Conservation (phyloP, 306 rosid genomes). For the Fragaria ananassa region DNA sequence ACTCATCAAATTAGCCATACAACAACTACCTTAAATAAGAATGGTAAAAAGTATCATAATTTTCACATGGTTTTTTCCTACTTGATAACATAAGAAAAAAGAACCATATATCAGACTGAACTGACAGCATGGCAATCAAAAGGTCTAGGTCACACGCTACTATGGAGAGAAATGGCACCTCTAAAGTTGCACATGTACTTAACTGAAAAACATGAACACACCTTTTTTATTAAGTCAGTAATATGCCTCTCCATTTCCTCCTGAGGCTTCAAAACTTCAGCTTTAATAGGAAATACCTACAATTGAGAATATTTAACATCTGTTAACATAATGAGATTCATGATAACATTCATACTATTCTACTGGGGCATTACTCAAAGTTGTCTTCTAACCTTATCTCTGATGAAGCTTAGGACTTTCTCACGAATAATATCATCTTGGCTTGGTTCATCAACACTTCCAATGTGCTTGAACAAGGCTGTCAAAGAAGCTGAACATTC, state of each 20-base stretch:
- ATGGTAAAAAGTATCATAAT: background rate
- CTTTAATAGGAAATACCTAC: constrained; percentile 86
- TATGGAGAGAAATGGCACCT: background rate
- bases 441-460: constrained; percentile 72
- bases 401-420: constrained; percentile 78
- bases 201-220: constrained; percentile 27
- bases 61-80: background rate
- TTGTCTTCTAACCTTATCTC: constrained; percentile 67
- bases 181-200: constrained; percentile 12
- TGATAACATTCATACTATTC: constrained; percentile 3
- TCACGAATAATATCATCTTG: constrained; percentile 76
- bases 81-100: background rate
- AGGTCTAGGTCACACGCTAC: background rate
- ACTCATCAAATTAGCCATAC: constrained; percentile 32
- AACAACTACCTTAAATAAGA: constrained; percentile 16
- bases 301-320: constrained; percentile 25
- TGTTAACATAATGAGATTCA: constrained; percentile 9
- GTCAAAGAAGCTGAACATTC: constrained; percentile 82
- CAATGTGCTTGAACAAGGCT: constrained; percentile 88
- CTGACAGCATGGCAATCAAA: background rate
- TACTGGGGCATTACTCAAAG: constrained; percentile 7
- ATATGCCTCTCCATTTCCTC: constrained; percentile 98
- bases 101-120: background rate
- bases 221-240: constrained; percentile 91
- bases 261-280: constrained; percentile 83